Evolutionary conservation across 352 stramenopile species (phyloP).

Genomic region (Phytophthora capsici): DNA sequence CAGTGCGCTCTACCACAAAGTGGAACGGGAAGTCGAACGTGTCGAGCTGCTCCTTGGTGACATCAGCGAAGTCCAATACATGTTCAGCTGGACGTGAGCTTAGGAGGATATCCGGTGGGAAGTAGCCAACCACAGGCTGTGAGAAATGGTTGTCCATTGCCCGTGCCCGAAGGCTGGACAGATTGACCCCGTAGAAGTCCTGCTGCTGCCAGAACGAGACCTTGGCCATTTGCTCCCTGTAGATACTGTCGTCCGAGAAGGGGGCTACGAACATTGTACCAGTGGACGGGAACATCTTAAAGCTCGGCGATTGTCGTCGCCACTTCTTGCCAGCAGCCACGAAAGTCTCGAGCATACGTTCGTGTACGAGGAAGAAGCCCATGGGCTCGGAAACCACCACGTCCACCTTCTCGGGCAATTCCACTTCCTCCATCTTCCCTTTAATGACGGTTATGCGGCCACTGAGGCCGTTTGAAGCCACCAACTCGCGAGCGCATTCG

Average conservation of each 20-base stretch:
- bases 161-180: conserved; percentile 91
- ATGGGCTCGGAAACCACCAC: conserved; percentile 99
- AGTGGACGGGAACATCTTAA: conserved; percentile 97
- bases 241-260: conserved; percentile 95
- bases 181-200: conserved; percentile 97
- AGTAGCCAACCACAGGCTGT: conserved; percentile 95
- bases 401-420: conserved; percentile 96
- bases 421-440: conserved; percentile 97
- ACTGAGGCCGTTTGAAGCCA: conserved; percentile 94
- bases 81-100: conserved; percentile 65
- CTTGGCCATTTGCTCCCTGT: conserved; percentile 92
- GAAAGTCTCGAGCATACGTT: conserved; percentile 99
- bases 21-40: conserved; percentile 92
- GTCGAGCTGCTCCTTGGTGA: conserved; percentile 82
- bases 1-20: conserved; percentile 90
- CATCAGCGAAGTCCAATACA: conserved; percentile 85
- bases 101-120: conserved; percentile 81
- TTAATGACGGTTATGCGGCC: conserved; percentile 98
- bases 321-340: conserved; percentile 96
- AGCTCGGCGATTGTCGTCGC: conserved; percentile 72
- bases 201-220: conserved; percentile 95
- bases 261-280: conserved; percentile 97
- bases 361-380: conserved; percentile 99
- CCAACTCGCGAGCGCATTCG: conserved; percentile 93
- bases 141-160: conserved; percentile 98